Evolutionary conservation across 345 rosid species (phyloP), one percentile per base, ranked within the genome.

Genomic region (Syzygium grande): DNA sequence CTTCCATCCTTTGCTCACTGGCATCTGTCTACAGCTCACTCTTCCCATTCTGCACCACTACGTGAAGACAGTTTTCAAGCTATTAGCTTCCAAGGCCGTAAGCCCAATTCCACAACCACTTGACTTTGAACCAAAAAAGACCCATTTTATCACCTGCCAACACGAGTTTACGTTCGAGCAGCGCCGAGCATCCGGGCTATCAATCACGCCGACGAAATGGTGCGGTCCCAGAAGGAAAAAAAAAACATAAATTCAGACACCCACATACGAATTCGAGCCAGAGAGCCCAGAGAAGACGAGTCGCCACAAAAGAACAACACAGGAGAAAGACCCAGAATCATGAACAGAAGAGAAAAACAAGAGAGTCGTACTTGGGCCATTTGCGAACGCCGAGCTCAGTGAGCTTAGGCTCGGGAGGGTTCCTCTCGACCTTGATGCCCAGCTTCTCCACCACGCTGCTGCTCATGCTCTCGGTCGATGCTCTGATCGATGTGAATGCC

Each of bases 361-460:
- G 8, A 21, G 78, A 25, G 27, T 27, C 51, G 14, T 91, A 97
- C 97, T 96, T 97, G 87, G 97, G 94, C 98, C 99, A 97, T 43
- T 86, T 90, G 61, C 95, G 96, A 38, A 95, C 94, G 53, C 98
- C 98, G 88, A 95, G 95, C 59, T 94, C 91, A 68, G 96, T 84
- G 90, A 97, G 98, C 89, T 92, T 95, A 87, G 97, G 90, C 89
- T 96, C 97, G 13, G 96, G 93, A 88, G 97, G 99, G 88, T 93
- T 95, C 86, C 92, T 94, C 83, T 93, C 94, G 41, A 96, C 89
- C 86, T 90, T 90, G 89, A 97, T 89, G 12, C 98, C 98, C 51
- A 93, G 90, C 91, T 94, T 96, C 94, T 96, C 97, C 41, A 92
- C 91, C 55, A 94, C 91, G 83, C 91, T 84, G 83, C 91, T 84